A percentile compares a stretch with the other conserved stretches of the same genome.
These are phyloP conservation scores for Suillus sp. DNA, from an alignment of 768 basidiomycete genomes.

Conservation along the genomic window DNA sequence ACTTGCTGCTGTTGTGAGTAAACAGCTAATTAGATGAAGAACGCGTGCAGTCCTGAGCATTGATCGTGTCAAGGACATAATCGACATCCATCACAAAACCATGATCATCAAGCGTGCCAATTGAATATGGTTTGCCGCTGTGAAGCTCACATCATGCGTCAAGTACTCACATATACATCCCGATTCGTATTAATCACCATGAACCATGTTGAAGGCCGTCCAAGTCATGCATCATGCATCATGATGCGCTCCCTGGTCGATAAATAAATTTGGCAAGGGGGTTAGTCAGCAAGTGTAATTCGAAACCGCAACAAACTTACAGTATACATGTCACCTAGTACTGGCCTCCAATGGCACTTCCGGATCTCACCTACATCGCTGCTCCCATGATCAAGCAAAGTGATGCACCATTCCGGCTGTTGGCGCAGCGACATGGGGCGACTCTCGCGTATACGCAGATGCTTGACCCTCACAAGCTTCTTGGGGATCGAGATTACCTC, in stretches of 20 bases:
- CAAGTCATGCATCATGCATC: no score
- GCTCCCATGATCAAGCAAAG: constrained; percentile 85
- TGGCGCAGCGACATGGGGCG: constrained; percentile 62
- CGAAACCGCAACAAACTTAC: not conserved
- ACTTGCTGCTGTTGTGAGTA: constrained; percentile 59
- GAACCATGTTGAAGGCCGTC: not conserved
- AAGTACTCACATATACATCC: not conserved
- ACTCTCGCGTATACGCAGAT: constrained; percentile 79
- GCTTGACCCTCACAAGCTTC: constrained; percentile 62
- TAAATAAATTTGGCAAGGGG: not conserved
- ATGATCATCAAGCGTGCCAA: not conserved
- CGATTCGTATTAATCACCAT: not conserved
- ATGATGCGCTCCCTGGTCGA: not conserved
- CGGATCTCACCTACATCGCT: constrained; percentile 45
- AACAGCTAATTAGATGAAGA: constrained; percentile 50
- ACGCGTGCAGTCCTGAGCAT: constrained; percentile 48
- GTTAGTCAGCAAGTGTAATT: constrained; percentile 1
- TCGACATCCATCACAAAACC: constrained; percentile 6
- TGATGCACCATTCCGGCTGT: constrained; percentile 70
- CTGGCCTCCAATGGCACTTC: not conserved
- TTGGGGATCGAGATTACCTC: constrained; percentile 66
- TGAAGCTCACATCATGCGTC: not conserved
- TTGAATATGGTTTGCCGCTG: not conserved
- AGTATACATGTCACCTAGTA: no score
- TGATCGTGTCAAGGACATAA: constrained; percentile 48